Conservation (phyloP, 176 grass and related monocot genomes). For the Cenchrus purpureus region DNA sequence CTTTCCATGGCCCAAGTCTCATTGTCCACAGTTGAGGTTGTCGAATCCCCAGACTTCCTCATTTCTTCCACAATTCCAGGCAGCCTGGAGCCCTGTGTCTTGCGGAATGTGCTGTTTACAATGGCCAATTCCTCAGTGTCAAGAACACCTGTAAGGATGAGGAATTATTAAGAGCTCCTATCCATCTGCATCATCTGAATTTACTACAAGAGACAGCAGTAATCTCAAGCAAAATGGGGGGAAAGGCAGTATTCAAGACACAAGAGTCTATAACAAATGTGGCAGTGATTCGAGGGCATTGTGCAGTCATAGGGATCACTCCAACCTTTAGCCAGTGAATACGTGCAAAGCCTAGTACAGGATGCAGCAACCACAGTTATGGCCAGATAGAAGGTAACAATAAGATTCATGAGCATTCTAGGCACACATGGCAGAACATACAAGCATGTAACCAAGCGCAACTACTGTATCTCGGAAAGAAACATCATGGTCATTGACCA, state of each 20-base stretch:
- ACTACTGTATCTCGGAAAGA: background rate
- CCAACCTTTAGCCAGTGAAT: background rate
- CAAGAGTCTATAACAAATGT: background rate
- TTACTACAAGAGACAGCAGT: background rate
- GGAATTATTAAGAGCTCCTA: conserved; percentile 7
- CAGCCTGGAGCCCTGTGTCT: conserved; percentile 45
- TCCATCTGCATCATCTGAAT: background rate
- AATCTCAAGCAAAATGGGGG: background rate
- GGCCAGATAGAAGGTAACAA: background rate
- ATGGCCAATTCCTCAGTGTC: conserved; percentile 75
- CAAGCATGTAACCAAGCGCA: background rate
- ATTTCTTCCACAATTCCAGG: conserved; percentile 73
- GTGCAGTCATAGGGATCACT: background rate
- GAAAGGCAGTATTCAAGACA: background rate
- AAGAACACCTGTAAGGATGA: conserved; percentile 62
- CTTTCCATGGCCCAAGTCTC: conserved; percentile 68
- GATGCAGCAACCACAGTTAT: background rate
- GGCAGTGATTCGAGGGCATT: background rate
- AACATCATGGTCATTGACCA: background rate
- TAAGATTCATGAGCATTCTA: background rate
- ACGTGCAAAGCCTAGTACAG: background rate
- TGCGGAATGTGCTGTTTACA: conserved; percentile 70
- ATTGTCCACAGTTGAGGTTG: conserved; percentile 58
- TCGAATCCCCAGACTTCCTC: conserved; percentile 67
- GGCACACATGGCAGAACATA: too few relatives aligned